Evolutionary conservation across 202 grass and related monocot genomes (phyloP).

Genomic region (Alloteropsis angusta): DNA sequence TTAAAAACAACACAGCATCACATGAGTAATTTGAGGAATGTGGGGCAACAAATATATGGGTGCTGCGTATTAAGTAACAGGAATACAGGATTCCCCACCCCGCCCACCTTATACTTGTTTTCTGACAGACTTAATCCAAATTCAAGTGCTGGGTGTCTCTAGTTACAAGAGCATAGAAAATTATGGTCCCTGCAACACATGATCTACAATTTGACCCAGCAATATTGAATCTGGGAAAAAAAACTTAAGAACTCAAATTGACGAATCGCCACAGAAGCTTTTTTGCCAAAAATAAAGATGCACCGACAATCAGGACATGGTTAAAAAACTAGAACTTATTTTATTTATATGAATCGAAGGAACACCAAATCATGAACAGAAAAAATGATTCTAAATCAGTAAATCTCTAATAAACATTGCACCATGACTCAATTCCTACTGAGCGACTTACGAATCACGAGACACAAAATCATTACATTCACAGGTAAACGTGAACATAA

Average conservation of each 20-base stretch:
- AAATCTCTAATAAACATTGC: background rate
- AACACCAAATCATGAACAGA: background rate
- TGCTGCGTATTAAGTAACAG: background rate
- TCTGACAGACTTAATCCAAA: too few relatives aligned
- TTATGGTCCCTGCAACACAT: background rate
- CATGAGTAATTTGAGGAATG: background rate
- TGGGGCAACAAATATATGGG: background rate
- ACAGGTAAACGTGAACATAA: background rate
- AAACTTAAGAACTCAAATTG: background rate
- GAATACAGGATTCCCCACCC: background rate
- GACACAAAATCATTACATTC: background rate
- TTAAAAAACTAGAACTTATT: background rate
- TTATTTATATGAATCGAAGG: background rate
- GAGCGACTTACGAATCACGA: background rate
- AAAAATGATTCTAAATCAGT: background rate
- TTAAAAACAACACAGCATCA: too few relatives aligned
- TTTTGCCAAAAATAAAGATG: background rate
- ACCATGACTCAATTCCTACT: background rate
- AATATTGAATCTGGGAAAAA: background rate
- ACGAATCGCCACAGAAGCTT: background rate
- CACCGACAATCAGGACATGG: background rate
- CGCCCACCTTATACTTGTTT: background rate
- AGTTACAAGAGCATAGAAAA: background rate
- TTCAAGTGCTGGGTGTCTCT: background rate
- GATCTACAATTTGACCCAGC: background rate